These are phyloP conservation scores for Dysphania ambrosioides DNA, from an alignment of 148 eudicot species.

Conservation along the genomic window DNA sequence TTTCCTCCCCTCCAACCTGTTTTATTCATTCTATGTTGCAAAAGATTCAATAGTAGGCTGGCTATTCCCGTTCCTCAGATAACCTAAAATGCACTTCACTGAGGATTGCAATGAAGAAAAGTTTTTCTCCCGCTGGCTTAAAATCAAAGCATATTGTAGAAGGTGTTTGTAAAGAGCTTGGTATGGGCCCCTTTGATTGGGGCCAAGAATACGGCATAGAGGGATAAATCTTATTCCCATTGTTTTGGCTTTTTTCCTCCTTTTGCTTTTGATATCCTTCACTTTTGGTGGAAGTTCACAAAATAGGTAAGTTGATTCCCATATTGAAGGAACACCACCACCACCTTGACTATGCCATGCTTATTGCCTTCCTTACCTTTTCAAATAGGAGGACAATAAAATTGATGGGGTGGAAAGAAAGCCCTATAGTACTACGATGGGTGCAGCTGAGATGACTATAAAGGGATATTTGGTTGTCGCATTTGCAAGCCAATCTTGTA, in stretches of 20 bases:
- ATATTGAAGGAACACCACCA: too few species aligned
- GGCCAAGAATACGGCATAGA: neutral
- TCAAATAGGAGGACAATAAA: too few species aligned
- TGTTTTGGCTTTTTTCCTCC: neutral
- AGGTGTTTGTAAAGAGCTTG: neutral
- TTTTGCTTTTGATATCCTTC: neutral
- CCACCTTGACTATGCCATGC: too few species aligned
- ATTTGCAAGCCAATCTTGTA: too few species aligned
- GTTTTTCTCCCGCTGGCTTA: neutral
- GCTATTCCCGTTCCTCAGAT: neutral
- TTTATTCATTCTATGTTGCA: neutral
- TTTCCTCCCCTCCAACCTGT: neutral
- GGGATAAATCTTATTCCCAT: neutral
- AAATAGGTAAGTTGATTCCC: slow-evolving; percentile 11
- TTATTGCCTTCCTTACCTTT: too few species aligned
- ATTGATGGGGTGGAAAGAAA: too few species aligned
- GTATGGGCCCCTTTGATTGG: neutral
- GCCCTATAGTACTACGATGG: too few species aligned
- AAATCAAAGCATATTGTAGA: slow-evolving; percentile 3
- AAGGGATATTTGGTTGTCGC: too few species aligned
- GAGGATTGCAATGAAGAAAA: too few species aligned
- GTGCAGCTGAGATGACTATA: too few species aligned
- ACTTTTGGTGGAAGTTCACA: slow-evolving; percentile 6
- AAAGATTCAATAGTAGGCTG: neutral
- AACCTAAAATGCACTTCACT: neutral